Base-by-base conservation (phyloP, 805 yeast genomes). In the Nakazawaea pomicola region DNA sequence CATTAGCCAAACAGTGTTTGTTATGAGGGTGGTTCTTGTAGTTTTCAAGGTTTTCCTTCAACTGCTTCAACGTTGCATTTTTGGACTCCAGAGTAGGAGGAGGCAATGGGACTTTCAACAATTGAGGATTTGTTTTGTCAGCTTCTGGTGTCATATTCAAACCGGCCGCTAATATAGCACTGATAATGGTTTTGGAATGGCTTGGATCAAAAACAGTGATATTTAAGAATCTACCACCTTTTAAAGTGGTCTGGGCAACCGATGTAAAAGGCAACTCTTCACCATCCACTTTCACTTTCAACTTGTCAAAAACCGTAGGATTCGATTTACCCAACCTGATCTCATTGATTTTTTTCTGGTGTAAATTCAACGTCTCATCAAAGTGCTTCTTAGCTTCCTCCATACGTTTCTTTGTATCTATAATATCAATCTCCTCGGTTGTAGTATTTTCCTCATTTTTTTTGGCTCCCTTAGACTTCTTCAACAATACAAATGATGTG, bases 121-220 rank as follows among this genome's bases (percentile, higher is more conserved):
- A 70, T 60, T 83, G 95, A 25, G 80, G 78, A 56, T 83, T 84
- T 40, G 75, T 66, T 1, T 85, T 76, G 45, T 87, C 90, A 17
- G 68, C 69, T 55, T 83, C 90, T 1, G 98, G 95, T 45, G 81
- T 87, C 68, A 91, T 61, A 53, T 85, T 84, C 56, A 86, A 62
- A 8, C 76, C 74, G 0, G 90, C 69, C 1, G 75, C 82, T 45
- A 87, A 58, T 15, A 91, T 78, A 0, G 90, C 71, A 39, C 88
- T 79, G 21, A 83, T 72, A 21, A 91, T 74, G 46, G 74, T 70
- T 51, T 86, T 83, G 29, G 78, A 71, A 49, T 85, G 73, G 38
- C 70, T 71, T 6, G 95, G 95, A 54, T 91, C 96, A 59, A 83
- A 91, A 2, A 89, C 90, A 0, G 96, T 88, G n/a, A 91, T 76